Conservation (phyloP, 257 asterid species). For the Rehmannia glutinosa region DNA sequence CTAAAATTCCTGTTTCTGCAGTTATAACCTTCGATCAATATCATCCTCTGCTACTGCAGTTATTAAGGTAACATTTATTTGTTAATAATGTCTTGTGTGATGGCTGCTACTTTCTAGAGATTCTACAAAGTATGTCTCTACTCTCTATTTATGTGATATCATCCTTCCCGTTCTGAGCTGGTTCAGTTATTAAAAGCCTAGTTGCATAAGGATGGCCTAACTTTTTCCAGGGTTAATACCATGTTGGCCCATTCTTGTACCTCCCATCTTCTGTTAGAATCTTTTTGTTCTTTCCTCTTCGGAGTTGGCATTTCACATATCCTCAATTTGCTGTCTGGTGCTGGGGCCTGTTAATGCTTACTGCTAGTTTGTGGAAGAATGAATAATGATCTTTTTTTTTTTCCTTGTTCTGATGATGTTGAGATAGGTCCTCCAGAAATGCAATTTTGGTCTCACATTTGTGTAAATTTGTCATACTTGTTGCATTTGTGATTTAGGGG, state of each 20-base stretch:
- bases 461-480: not conserved
- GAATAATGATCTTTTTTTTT: too few species aligned
- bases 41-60: constrained; percentile 92
- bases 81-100: constrained; percentile 12
- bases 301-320: too few species aligned
- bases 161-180: not conserved
- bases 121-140: not conserved
- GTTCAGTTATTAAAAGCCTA: not conserved
- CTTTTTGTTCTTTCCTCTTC: too few species aligned
- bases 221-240: too few species aligned
- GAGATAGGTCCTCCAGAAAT: not conserved
- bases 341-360: too few species aligned
- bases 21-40: constrained; percentile 95
- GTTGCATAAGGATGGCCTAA: not conserved
- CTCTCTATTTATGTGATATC: not conserved
- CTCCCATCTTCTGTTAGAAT: too few species aligned
- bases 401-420: not conserved
- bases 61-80: constrained; percentile 56
- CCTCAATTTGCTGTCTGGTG: too few species aligned
- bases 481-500: too few species aligned
- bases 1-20: constrained; percentile 29
- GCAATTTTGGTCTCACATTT: too few species aligned
- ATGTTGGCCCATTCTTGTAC: too few species aligned
- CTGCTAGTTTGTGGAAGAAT: too few species aligned
- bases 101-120: constrained; percentile 11